Base-by-base conservation (phyloP, 2,329 filamentous ascomycete species). In the Monascus ruber region DNA sequence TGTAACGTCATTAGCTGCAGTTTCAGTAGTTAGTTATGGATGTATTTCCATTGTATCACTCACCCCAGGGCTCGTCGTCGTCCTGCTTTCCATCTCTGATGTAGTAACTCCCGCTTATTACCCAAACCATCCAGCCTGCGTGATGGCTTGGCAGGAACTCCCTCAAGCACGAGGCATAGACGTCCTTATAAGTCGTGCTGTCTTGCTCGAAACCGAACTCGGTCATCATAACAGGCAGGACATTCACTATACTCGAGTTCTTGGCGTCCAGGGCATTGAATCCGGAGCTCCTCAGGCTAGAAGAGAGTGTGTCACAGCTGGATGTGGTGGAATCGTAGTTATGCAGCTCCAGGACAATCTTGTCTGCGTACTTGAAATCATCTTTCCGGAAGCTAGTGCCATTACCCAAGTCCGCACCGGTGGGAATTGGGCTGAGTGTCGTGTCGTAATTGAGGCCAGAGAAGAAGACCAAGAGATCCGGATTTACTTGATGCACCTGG, bases 71-170 rank as follows among this genome's bases (percentile, higher is more conserved):
- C 57, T 79, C 76, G 26, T 79, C 74, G 36, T 55, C 69, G 48
- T 78, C 73, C 51, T 75, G 72, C 0, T 40, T 62, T 0, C 74
- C 74, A 5, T 58, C 51, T 1, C 74, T 60, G 40, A 72, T 66
- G 47, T 79, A 79, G 49, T 79, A 79, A 49, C 72, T 75, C 1
- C 74, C 74, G 0, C 65, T 64, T 9, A 81, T 39, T 28, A 76
- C 76, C 71, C 75, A 79, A 57, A 73, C 64, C 54, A 73, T 68
- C 74, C 75, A 76, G 8, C 75, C 69, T 0, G 68, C 65, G 56
- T 72, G 64, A 48, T 68, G 58, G 31, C 59, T 53, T 0, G 68
- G 65, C 36, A 79, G 53, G 49, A 67, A 76, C 9, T 57, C 56
- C 4, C 66, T 63, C 44, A 78, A 53, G 45, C 75, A 78, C 8